Conservation (phyloP, 805 yeast species). For the Starmera amethionina region DNA sequence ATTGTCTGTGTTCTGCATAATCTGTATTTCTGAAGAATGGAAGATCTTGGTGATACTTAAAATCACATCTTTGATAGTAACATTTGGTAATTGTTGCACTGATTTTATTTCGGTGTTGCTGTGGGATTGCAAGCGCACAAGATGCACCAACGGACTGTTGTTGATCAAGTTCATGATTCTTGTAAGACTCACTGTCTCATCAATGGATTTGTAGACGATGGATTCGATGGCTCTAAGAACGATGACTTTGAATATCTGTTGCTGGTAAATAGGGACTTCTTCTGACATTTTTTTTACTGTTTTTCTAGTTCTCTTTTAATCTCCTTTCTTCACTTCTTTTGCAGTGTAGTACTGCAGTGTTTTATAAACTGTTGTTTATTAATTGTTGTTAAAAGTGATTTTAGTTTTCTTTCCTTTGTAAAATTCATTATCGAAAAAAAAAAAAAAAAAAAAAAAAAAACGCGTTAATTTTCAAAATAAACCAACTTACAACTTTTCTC, state of each 20-base stretch:
- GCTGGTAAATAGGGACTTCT: constrained; percentile 1
- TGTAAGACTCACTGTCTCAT: constrained; percentile 13
- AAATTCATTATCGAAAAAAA: no score
- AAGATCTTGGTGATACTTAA: constrained; percentile 16
- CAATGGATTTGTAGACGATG: constrained; percentile 14
- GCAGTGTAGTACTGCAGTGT: no score
- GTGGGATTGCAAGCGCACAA: constrained; percentile 5
- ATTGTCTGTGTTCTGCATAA: constrained; percentile 13
- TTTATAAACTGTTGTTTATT: no score
- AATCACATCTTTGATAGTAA: constrained; percentile 15
- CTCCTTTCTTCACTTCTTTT: no score
- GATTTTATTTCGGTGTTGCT: constrained; percentile 2
- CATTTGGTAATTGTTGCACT: neutral
- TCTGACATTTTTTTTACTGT: no score
- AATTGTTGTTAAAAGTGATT: neutral
- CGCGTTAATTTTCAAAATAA: no score
- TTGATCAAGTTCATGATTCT: constrained; percentile 15
- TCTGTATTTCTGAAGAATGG: constrained; percentile 13
- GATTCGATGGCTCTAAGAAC: constrained; percentile 18
- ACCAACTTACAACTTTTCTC: no score
- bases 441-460: no score
- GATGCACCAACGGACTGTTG: constrained; percentile 8
- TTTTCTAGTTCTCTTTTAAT: no score
- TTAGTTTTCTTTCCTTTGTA: no score
- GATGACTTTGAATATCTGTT: constrained; percentile 12